These are phyloP conservation scores for Aspergillus sp. DNA, from an alignment of 2,329 filamentous ascomycete genomes.

Conservation along the genomic window DNA sequence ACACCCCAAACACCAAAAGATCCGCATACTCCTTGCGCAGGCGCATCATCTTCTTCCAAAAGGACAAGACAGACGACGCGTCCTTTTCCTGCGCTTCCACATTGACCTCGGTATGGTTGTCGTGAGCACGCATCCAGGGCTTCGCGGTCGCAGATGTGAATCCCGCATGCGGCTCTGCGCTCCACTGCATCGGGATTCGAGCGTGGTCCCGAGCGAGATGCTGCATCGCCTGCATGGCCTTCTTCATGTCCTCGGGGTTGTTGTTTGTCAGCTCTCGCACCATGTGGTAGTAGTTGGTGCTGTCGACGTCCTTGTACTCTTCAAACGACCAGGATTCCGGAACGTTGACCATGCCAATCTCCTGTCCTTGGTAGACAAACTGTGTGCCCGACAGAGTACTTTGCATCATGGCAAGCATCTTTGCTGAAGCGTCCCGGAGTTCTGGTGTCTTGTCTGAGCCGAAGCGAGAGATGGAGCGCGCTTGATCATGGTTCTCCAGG, in stretches of 20 bases:
- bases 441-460: conserved; percentile 49
- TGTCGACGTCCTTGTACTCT: conserved; percentile 71
- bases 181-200: conserved; percentile 74
- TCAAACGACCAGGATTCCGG: conserved; percentile 63
- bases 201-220: conserved; percentile 69
- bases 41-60: conserved; percentile 62
- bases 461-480: conserved; percentile 62
- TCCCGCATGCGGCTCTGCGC: conserved; percentile 61
- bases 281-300: conserved; percentile 58
- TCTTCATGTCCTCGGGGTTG: neutral
- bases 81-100: conserved; percentile 58
- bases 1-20: conserved; percentile 69
- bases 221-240: conserved; percentile 53
- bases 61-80: conserved; percentile 56
- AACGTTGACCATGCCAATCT: conserved; percentile 69
- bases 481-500: conserved; percentile 69
- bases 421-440: conserved; percentile 56
- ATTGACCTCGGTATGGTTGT: conserved; percentile 57
- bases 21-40: conserved; percentile 64
- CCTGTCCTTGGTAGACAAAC: conserved; percentile 71
- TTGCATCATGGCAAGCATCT: conserved; percentile 63
- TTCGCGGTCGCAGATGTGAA: conserved; percentile 58
- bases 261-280: conserved; percentile 36
- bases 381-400: conserved; percentile 63
- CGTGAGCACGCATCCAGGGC: conserved; percentile 69